A percentile compares a stretch with the other conserved stretches of the same genome.
These are phyloP conservation scores for Crithidia thermophila DNA, from an alignment of 208 protist genomes.

Conservation along the genomic window DNA sequence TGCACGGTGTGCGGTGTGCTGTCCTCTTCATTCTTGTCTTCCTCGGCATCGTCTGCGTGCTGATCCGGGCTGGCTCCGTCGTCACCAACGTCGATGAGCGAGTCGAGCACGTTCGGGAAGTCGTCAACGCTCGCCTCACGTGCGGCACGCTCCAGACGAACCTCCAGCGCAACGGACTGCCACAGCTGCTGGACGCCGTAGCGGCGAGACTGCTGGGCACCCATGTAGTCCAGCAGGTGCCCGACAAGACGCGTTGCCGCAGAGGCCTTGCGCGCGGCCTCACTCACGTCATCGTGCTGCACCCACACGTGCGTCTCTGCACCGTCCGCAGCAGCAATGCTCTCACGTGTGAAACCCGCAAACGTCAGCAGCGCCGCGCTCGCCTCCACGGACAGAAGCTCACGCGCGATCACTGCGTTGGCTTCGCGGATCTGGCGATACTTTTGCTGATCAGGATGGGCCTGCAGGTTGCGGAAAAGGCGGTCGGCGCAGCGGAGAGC, in stretches of 20 bases:
- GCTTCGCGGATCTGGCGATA: conserved; percentile 54
- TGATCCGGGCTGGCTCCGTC: too few relatives aligned
- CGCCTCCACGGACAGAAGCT: conserved; percentile 58
- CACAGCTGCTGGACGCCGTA: conserved; percentile 33
- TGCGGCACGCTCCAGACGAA: conserved; percentile 54
- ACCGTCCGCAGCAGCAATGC: not conserved
- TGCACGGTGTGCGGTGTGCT: not conserved
- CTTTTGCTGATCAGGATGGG: conserved; percentile 44
- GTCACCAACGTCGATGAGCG: not conserved
- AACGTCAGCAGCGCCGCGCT: conserved; percentile 41
- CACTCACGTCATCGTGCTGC: conserved; percentile 3
- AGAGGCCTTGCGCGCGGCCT: not conserved
- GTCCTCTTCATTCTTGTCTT: not conserved
- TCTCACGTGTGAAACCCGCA: conserved; percentile 41
- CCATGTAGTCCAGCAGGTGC: conserved; percentile 17
- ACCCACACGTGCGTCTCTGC: conserved; percentile 6
- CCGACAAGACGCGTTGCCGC: conserved; percentile 6
- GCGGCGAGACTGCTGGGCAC: conserved; percentile 25
- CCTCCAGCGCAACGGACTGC: conserved; percentile 43
- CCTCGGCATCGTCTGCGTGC: not conserved
- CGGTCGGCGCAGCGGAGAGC: conserved; percentile 49
- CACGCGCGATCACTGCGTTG: conserved; percentile 38
- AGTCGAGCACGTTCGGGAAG: not conserved
- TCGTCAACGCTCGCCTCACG: conserved; percentile 3
- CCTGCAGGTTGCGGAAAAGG: conserved; percentile 51